Base-by-base conservation (phyloP, 306 rosid species). In the Cercis canadensis region DNA sequence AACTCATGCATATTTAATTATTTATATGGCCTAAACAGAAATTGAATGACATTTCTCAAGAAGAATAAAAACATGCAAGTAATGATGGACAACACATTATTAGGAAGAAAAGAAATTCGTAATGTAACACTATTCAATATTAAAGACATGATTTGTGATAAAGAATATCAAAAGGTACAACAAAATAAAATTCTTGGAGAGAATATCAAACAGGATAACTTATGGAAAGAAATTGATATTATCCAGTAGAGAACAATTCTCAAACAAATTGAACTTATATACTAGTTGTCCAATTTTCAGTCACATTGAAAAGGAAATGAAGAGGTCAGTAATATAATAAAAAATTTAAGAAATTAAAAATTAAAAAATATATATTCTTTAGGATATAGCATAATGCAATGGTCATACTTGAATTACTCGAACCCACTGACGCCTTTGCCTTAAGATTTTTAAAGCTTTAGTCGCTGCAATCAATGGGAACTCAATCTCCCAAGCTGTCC, bases 401-500 rank as follows among this genome's bases (percentile, higher is more conserved):
- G 43, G 41, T 73, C 82, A 17, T 87, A 94, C 97, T 58, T 89
- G 96, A 87, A 89, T 94, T 61, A 86, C 84, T 19, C 83, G 88
- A 69, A 63, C 81, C 97, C 97, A 91, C 67, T 89, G 96, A 52
- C 82, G 59, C 80, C 85, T 84, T 70, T 75, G 83, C 80, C 86
- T 75, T 47, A 91, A 65, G 69, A 91, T 84, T 71, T 69, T 89
- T 80, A 94, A 85, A 77, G 97, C 97, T 85, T 91, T 91, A 7
- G 84, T 81, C 5, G 70, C 92, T 43, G 97, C 95, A 83, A 94
- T 83, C 88, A 91, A 40, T 6, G 99, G 97, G 73, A 94, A 94
- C 82, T 91, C 96, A 16, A 85, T 86, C 85, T 94, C 99, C 97
- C 96, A 91, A 73, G 97, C 97, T 1, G 70, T 77, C 97, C 97